phyloP scores from a whole-genome alignment of 768 basidiomycete species.

The Kockovaella imperatae region DNA sequence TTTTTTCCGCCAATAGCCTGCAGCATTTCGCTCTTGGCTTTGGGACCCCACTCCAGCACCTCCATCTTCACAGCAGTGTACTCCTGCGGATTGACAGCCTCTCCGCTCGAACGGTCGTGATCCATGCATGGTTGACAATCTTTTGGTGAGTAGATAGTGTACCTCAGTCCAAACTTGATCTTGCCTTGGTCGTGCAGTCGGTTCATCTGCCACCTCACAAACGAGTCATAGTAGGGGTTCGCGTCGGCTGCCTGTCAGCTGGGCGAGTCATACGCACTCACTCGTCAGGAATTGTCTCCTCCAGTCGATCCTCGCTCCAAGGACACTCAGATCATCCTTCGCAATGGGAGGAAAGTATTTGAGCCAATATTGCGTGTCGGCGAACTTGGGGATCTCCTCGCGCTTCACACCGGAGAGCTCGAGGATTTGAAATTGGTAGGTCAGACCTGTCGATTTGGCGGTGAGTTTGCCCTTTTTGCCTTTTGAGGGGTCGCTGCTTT shows the following conservation, averaged over 20 bases:
- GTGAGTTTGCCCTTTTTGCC: conserved; percentile 91
- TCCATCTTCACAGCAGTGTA: conserved; percentile 93
- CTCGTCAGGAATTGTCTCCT: conserved; percentile 85
- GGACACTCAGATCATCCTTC: conserved; percentile 71
- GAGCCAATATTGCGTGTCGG: conserved; percentile 90
- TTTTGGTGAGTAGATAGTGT: conserved; percentile 97
- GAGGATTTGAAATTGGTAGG: conserved; percentile 99
- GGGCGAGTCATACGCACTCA: conserved; percentile 6
- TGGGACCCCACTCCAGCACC: conserved; percentile 72
- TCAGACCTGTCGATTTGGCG: conserved; percentile 85
- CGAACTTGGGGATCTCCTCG: conserved; percentile 87
- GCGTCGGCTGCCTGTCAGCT: conserved; percentile 52
- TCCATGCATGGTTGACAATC: conserved; percentile 99
- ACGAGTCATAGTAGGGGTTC: conserved; percentile 95
- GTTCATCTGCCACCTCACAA: conserved; percentile 97
- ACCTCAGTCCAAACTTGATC: conserved; percentile 96
- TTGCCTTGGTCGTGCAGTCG: conserved; percentile 76
- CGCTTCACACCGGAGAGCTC: conserved; percentile 84
- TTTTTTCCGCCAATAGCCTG: conserved; percentile 67
- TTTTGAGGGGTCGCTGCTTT: conserved; percentile 51
- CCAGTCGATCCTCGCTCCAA: conserved; percentile 98
- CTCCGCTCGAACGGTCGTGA: conserved; percentile 91
- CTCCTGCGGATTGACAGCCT: conserved; percentile 89
- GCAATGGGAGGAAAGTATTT: conserved; percentile 94
- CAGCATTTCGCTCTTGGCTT: conserved; percentile 58